Evolutionary conservation across 169 alveolate species (phyloP), one percentile per base, ranked within the genome.

Genomic region (Plasmodium vinckei): DNA sequence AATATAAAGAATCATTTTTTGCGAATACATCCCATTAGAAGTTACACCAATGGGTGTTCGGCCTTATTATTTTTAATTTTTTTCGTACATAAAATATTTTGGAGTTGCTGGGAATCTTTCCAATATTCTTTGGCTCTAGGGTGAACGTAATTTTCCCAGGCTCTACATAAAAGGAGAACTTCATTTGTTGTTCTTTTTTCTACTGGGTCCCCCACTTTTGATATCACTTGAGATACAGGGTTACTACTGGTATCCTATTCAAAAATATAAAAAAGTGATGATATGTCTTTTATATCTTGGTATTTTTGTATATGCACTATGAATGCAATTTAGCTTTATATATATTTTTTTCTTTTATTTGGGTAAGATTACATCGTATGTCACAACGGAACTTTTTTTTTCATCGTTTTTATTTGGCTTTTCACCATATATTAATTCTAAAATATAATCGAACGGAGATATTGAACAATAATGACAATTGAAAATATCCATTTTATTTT

Each of bases 91-190:
- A 96, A 69, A n/a, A 96, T 95, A 47, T 95, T 89, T 70, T 93
- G 94, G 15, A 95, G 92, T 61, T 93, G 95, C 44, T 95, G 97
- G 0, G 97, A 91, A 10, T 96, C 92, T 71, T 94, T 95, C 98
- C 98, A 96, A 65, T 95, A 95, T 57, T 93, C 95, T 73, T 95
- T 94, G 67, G 98, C 98, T 68, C 98, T 87, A 33, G 97, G 97
- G 69, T 96, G 98, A n/a, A 96, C 97, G 73, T 96, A 96, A 64
- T 96, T 94, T 33, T 96, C 98, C 98, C 98, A 96, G 3, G 98
- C 95, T 82, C 96, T 92, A 57, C 96, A 94, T 33, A 95, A 84
- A 68, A 94, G 94, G 10, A 94, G 92, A 9, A 96, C 92, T 86
- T 96, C 98, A 67, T 96, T 98, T 2, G 97, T 94, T 59, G 96